Base-by-base conservation (phyloP, 768 basidiomycete genomes). In the Tricholoma bakamatsutake region DNA sequence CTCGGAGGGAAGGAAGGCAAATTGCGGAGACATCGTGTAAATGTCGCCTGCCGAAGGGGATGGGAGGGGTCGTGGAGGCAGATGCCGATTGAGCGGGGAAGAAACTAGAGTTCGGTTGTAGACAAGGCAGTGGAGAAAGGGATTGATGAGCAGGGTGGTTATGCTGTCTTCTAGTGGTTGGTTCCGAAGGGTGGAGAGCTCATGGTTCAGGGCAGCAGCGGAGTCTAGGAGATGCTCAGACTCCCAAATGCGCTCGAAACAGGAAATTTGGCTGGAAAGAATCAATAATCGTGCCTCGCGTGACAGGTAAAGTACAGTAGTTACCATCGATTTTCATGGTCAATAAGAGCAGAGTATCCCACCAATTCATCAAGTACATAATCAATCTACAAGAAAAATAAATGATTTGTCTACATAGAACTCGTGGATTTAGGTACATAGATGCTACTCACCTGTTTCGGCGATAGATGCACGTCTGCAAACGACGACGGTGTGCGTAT, bases 231-330 rank as follows among this genome's bases (percentile, higher is more conserved):
- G 53, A 33, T 50, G 30, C 33, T 67, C 62, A 0, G 74, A 72
- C 59, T 80, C 75, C 80, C 80, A 82, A 18, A 82, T 78, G 17
- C 81, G 75, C 49, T 81, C 80, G 57, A 80, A 81, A 59, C 76
- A 80, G n/a, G 81, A 80, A 5, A 80, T 72, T 62, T 81, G 73
- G 59, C 81, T 82, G n/a, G 28, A 31, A 30, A 17, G 17, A 30
- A 54, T 42, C 24, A 4, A n/a, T 39, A 5, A 24, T 42, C 5
- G 18, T 42, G 21, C 24, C 9, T 18, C 52, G 17, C 52, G 24
- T 51, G 43, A 31, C 7, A 13, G 11, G 7, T 30, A n/a, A 53
- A 39, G 24, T 39, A 21, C 37, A 50, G 13, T 49, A 55, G 69
- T 57, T 69, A 71, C 80, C 78, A 79, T 47, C 58, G 31, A 47